Evolutionary conservation across 805 yeast genomes (phyloP).

Genomic region (Saccharomycopsis malanga): DNA sequence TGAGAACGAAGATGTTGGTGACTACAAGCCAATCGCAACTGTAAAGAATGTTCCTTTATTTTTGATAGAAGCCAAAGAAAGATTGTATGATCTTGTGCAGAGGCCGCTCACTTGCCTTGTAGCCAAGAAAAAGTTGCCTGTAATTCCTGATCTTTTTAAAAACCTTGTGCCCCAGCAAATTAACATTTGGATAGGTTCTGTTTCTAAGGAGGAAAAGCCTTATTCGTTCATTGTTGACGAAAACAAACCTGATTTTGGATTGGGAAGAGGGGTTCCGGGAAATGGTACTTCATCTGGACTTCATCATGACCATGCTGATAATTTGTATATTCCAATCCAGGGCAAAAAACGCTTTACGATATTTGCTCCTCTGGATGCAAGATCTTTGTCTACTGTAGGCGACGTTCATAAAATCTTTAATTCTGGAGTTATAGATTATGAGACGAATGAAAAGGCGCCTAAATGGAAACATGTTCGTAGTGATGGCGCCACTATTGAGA

Average conservation of each 20-base stretch:
- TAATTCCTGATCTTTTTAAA: constrained; percentile 37
- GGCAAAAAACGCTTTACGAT: constrained; percentile 64
- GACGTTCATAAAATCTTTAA: constrained; percentile 41
- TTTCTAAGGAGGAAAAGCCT: constrained; percentile 13
- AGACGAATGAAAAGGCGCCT: constrained; percentile 46
- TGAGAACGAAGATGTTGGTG: constrained; percentile 25
- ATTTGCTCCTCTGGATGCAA: constrained; percentile 57
- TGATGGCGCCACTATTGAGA: constrained; percentile 54
- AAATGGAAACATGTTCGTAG: constrained; percentile 55
- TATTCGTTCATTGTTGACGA: constrained; percentile 20
- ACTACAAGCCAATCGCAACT: constrained; percentile 18
- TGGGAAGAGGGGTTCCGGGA: constrained; percentile 53
- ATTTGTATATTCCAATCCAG: constrained; percentile 51
- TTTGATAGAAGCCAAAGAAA: constrained; percentile 31
- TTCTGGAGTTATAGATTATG: constrained; percentile 66
- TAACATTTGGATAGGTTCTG: constrained; percentile 63
- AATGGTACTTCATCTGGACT: constrained; percentile 63
- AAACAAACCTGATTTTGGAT: constrained; percentile 29
- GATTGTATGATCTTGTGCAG: constrained; percentile 48
- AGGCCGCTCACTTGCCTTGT: constrained; percentile 50
- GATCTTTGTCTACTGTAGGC: constrained; percentile 57
- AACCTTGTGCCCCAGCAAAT: constrained; percentile 59
- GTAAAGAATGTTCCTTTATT: constrained; percentile 26
- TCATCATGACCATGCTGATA: constrained; percentile 79
- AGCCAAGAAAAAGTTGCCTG: constrained; percentile 29